Evolutionary conservation across 2,329 filamentous ascomycete genomes (phyloP), one percentile per base, ranked within the genome.

Genomic region (Penicillium sp.): DNA sequence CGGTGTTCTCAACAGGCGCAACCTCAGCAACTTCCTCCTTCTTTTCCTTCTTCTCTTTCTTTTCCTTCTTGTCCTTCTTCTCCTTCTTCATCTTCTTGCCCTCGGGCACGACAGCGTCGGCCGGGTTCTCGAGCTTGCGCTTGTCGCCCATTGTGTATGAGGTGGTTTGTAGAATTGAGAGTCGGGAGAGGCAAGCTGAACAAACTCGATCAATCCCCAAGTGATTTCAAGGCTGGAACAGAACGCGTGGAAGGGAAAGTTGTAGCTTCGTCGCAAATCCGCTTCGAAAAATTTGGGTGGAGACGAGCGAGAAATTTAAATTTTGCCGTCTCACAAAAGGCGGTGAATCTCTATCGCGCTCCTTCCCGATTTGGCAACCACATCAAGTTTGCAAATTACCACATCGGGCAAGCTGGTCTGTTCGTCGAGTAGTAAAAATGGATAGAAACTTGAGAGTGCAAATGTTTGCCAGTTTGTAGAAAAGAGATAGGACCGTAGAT

Each of bases 81-180:
- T 66, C 68, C 50, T 64, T 64, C 54, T 69, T 70, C 42, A 62
- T 56, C 60, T 71, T 71, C 62, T 70, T 69, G 44, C 61, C 66
- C 37, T 68, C 59, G 2, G 65, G 62, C 51, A 62, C 56, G 45
- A 62, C 55, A 7, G 55, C 68, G 18, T 55, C 58, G 30, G 52
- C 36, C 8, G 51, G 42, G 51, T 65, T 61, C 51, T 70, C 62
- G 58, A 70, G 67, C 63, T 73, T 73, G 64, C 70, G 70, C 62
- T 72, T 72, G 54, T 71, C 68, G 45, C 65, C 62, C 68, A 72
- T 73, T 61, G 49, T 65, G 27, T n/a, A 27, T 30, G 15, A 27
- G 42, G 7, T 15, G n/a, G 10, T 13, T 29, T 23, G 8, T 32
- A 17, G 20, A 12, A 18, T 18, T 13, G 33, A 18, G 15, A n/a